phyloP scores from a whole-genome alignment of 2,329 filamentous ascomycete species.

The Fusarium acutatum region DNA sequence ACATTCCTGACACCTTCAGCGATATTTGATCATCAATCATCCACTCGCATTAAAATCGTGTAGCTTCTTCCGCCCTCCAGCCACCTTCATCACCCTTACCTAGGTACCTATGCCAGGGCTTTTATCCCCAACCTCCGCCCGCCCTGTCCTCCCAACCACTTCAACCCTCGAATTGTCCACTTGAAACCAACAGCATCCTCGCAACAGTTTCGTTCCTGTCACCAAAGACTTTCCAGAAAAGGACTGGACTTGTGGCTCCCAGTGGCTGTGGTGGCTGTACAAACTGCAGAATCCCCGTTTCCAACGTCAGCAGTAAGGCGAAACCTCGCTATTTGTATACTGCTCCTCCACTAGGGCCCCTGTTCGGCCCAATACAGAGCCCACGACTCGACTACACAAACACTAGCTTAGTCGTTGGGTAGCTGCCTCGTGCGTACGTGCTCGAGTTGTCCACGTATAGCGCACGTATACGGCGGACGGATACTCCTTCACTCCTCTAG shows the following conservation, averaged over 20 bases:
- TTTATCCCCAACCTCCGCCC: conserved; percentile 28
- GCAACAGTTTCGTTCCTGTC: conserved; percentile 12
- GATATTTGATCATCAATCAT: conserved; percentile 12
- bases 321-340: conserved; percentile 13
- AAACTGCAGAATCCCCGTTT: neutral
- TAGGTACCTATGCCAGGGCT: conserved; percentile 3
- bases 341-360: conserved; percentile 29
- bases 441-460: conserved; percentile 36
- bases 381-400: conserved; percentile 29
- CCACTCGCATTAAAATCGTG: neutral
- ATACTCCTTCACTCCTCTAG: conserved; percentile 20
- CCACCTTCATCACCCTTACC: conserved; percentile 19
- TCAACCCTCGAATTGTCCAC: conserved; percentile 10
- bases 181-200: conserved; percentile 28
- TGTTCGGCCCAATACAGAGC: conserved; percentile 27
- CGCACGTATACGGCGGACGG: conserved; percentile 22
- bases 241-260: conserved; percentile 18
- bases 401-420: conserved; percentile 36
- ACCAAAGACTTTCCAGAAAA: conserved; percentile 7
- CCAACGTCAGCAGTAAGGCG: conserved; percentile 29
- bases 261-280: conserved; percentile 33
- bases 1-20: conserved; percentile 4
- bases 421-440: conserved; percentile 29
- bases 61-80: conserved; percentile 21
- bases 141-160: conserved; percentile 22